Base-by-base conservation (phyloP, 768 basidiomycete genomes). In the Suillus variegatus region DNA sequence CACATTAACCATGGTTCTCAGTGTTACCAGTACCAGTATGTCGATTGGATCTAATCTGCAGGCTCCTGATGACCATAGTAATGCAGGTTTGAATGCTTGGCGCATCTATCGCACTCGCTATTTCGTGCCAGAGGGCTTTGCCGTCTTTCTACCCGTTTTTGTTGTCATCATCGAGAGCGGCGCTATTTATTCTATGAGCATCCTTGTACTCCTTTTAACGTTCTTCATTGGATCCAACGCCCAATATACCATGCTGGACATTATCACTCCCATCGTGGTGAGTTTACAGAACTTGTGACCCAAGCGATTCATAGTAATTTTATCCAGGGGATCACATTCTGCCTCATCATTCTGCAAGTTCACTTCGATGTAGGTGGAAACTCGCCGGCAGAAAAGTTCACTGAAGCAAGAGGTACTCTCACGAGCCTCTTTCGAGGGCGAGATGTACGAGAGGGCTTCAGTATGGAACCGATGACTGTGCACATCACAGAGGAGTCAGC, bases 321-420 rank as follows among this genome's bases (percentile, higher is more conserved):
- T 55, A 12, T 55, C 35, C 32, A 55, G 54, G 54, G 35, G 20
- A 55, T 55, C 32, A 55, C 20, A 13, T 55, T 55, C 12, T 36
- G 54, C 35, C 54, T 55, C 35, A 13, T 55, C 54, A n/a, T 55
- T n/a, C 35, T 55, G 35, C 54, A 55, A 55, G 54, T 55, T 4
- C 54, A 55, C 35, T 55, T 36, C 35, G 6, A 35, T 32, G 6
- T 35, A 13, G 20, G 20, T 36, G 35, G 54, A 20, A 55, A 55
- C 10, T 35, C 20, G 20, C 20, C 20, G 10, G 35, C 54, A 12
- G 35, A 36, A 12, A 10, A 13, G 18, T 6, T 20, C 35, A 35
- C 12, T n/a, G 20, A 55, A 55, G 32, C 20, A 20, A 35, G 32
- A 1, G 6, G 20, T 12, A 36, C 16, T 32, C n/a, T 14, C 20